Percentiles rank a stretch among this genome's conserved stretches.
These are phyloP conservation scores for Platanus orientalis DNA, from an alignment of 164 flowering plant species.

Conservation along the genomic window DNA sequence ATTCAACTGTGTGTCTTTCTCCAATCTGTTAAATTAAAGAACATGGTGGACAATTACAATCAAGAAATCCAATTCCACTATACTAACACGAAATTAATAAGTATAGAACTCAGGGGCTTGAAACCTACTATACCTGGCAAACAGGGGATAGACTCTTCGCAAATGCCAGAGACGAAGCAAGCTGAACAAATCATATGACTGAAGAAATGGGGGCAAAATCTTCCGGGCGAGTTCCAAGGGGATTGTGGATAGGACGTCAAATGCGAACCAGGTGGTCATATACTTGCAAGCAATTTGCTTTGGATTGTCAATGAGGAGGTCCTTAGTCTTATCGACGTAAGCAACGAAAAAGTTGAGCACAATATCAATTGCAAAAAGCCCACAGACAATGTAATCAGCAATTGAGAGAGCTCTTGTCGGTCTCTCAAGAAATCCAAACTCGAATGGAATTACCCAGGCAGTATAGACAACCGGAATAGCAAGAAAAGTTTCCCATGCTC, in stretches of 20 bases:
- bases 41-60: conserved; percentile 7
- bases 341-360: conserved; percentile 87
- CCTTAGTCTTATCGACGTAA: conserved; percentile 61
- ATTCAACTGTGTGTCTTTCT: conserved; percentile 80
- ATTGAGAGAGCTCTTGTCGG: conserved; percentile 47
- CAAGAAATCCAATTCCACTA: not conserved
- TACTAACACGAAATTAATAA: not conserved
- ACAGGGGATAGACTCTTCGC: conserved; percentile 77
- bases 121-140: conserved; percentile 51
- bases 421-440: conserved; percentile 67
- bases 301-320: conserved; percentile 55
- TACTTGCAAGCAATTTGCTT: conserved; percentile 80
- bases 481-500: conserved; percentile 68
- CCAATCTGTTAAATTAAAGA: conserved; percentile 52
- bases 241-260: conserved; percentile 83
- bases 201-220: conserved; percentile 43
- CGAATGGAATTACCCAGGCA: conserved; percentile 96
- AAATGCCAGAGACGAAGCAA: conserved; percentile 99
- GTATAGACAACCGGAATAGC: conserved; percentile 72
- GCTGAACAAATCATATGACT: conserved; percentile 66
- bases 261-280: conserved; percentile 56
- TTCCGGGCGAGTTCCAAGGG: conserved; percentile 70
- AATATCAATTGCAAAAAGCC: conserved; percentile 85
- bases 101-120: not conserved
- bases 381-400: conserved; percentile 79